Conservation (phyloP, 2,329 filamentous ascomycete genomes). For the Rhinocladiella mackenziei region DNA sequence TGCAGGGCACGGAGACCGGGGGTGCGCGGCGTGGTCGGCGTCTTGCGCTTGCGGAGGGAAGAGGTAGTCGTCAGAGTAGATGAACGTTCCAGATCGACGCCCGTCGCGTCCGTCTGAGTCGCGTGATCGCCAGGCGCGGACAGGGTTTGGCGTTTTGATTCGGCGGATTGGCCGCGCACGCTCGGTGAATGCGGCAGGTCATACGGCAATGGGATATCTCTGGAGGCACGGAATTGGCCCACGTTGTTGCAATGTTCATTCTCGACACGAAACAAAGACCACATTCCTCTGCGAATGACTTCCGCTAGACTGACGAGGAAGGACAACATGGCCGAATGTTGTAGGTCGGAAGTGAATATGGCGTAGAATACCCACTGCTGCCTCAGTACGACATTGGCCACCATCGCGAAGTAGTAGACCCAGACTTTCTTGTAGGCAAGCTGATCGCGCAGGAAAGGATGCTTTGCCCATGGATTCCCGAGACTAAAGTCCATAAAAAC, state of each 20-base stretch:
- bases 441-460: conserved; percentile 68
- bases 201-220: conserved; percentile 85
- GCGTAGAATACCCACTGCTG: conserved; percentile 95
- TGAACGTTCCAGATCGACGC: conserved; percentile 27
- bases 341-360: conserved; percentile 71
- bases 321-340: conserved; percentile 77
- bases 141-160: conserved; percentile 5
- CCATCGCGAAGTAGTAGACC: conserved; percentile 83
- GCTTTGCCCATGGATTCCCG: conserved; percentile 68
- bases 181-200: conserved; percentile 15
- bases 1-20: conserved; percentile 33
- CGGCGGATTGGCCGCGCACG: conserved; percentile 11
- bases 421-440: conserved; percentile 73
- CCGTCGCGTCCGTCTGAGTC: conserved; percentile 17
- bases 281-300: conserved; percentile 78
- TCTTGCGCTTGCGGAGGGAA: conserved; percentile 25
- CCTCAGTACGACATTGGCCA: conserved; percentile 75
- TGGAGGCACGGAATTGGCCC: conserved; percentile 78
- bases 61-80: conserved; percentile 3
- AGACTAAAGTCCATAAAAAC: conserved; percentile 94
- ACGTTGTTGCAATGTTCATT: conserved; percentile 97
- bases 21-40: conserved; percentile 31
- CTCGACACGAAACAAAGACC: conserved; percentile 90
- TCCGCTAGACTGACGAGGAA: conserved; percentile 77
- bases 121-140: conserved; percentile 8